Evolutionary conservation across 2,329 filamentous ascomycete genomes (phyloP).

Genomic region (Dothistroma septosporum): DNA sequence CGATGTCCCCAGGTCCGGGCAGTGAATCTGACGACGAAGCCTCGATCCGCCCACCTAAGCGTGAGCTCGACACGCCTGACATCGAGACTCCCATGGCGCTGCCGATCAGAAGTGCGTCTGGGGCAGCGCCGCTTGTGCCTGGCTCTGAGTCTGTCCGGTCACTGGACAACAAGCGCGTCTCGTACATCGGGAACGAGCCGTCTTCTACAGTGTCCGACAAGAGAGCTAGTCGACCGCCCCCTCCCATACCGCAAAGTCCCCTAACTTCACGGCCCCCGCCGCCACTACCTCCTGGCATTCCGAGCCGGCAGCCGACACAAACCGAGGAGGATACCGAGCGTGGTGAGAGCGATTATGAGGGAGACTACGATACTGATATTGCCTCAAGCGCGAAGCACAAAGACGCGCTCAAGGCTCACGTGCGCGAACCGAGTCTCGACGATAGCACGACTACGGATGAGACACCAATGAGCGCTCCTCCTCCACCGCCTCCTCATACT

Average conservation of each 20-base stretch:
- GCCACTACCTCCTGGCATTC: constrained; percentile 44
- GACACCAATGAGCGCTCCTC: constrained; percentile 44
- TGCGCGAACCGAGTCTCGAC: constrained; percentile 71
- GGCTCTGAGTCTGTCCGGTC: constrained; percentile 26
- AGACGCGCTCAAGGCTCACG: constrained; percentile 81
- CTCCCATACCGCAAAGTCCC: constrained; percentile 39
- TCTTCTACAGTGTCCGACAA: constrained; percentile 33
- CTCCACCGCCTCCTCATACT: constrained; percentile 34
- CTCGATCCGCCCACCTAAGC: constrained; percentile 49
- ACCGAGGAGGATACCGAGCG: constrained; percentile 60
- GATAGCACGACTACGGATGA: constrained; percentile 56
- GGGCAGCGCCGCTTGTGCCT: constrained; percentile 36
- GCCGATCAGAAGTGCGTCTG: constrained; percentile 32
- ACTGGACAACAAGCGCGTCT: constrained; percentile 37
- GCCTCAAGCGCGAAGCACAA: constrained; percentile 90
- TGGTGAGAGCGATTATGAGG: constrained; percentile 90
- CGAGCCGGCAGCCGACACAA: constrained; percentile 35
- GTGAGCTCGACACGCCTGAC: constrained; percentile 37
- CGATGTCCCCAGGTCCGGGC: constrained; percentile 65
- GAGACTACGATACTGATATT: constrained; percentile 97
- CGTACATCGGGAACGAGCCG: constrained; percentile 41
- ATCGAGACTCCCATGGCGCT: constrained; percentile 26
- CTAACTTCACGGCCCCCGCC: constrained; percentile 38
- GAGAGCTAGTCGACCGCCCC: constrained; percentile 35
- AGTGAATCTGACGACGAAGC: constrained; percentile 88